phyloP scores from a whole-genome alignment of 345 rosid genomes.

The Hibiscus tridactylites region DNA sequence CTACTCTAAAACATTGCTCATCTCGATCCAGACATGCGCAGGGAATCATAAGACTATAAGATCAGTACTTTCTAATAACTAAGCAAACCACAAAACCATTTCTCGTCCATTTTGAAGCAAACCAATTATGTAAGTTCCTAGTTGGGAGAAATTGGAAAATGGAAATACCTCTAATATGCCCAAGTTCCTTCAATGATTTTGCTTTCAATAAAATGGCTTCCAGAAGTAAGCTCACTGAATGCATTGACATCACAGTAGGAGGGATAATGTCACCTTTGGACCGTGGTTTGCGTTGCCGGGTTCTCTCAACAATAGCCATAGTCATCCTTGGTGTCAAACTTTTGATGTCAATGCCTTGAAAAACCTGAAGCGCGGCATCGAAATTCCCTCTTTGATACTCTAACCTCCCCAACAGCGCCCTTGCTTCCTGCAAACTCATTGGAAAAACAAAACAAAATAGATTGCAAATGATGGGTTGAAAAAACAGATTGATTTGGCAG shows the following conservation, averaged over 20 bases:
- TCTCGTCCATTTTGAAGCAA: not conserved
- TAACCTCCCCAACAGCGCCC: constrained; percentile 90
- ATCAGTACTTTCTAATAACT: not conserved
- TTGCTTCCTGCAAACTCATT: constrained; percentile 64
- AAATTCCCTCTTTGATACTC: constrained; percentile 88
- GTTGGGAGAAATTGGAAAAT: not conserved
- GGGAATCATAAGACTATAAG: not conserved
- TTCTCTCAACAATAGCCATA: constrained; percentile 57
- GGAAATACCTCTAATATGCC: constrained; percentile 45
- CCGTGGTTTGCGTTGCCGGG: constrained; percentile 44
- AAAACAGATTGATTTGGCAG: not conserved
- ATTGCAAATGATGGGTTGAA: not conserved
- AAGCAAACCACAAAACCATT: not conserved
- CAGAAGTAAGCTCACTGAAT: constrained; percentile 78
- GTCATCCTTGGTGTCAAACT: constrained; percentile 60
- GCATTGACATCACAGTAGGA: constrained; percentile 63
- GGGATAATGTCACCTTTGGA: constrained; percentile 41
- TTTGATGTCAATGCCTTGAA: constrained; percentile 75
- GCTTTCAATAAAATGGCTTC: constrained; percentile 92
- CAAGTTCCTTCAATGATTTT: constrained; percentile 70
- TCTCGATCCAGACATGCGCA: not conserved
- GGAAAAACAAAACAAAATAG: not conserved
- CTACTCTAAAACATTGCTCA: not conserved
- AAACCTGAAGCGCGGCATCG: constrained; percentile 93
- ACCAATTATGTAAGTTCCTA: not conserved